Evolutionary conservation across 495 filamentous ascomycete species (phyloP).

Genomic region (Jackrogersella multiformis): DNA sequence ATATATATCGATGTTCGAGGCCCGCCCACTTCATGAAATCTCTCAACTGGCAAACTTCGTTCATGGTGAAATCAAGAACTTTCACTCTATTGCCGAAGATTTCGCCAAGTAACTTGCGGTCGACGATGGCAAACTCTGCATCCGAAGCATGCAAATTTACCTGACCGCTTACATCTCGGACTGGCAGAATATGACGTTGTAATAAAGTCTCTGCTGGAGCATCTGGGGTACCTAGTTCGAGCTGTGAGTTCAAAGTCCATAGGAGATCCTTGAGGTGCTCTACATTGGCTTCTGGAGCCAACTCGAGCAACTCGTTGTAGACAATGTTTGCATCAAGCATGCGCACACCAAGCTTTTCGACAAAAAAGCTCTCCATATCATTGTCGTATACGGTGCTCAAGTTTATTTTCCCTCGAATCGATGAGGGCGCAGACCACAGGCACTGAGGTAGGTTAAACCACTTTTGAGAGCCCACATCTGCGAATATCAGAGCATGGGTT

Average conservation of each 20-base stretch:
- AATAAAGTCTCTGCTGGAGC: conserved; percentile 16
- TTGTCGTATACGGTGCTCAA: conserved; percentile 47
- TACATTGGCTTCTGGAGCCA: conserved; percentile 23
- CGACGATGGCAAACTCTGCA: conserved; percentile 49
- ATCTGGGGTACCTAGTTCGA: conserved; percentile 2
- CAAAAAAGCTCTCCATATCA: conserved; percentile 50
- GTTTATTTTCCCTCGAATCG: conserved; percentile 48
- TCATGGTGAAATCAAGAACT: conserved; percentile 51
- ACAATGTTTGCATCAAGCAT: conserved; percentile 47
- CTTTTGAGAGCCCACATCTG: conserved; percentile 10
- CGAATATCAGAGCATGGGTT: conserved; percentile 42
- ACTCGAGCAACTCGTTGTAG: conserved; percentile 46
- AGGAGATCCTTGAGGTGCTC: conserved; percentile 49
- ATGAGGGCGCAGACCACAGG: conserved; percentile 52
- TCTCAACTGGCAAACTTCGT: conserved; percentile 47
- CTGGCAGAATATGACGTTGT: conserved; percentile 42
- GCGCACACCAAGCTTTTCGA: conserved; percentile 46
- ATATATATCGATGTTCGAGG: conserved; percentile 49
- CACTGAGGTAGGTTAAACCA: conserved; percentile 51
- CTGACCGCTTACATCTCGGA: conserved; percentile 33
- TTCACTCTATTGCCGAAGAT: conserved; percentile 44
- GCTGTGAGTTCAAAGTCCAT: conserved; percentile 48
- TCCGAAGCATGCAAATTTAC: conserved; percentile 16
- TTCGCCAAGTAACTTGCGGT: conserved; percentile 46
- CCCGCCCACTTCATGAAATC: conserved; percentile 50